Evolutionary conservation across 768 basidiomycete genomes (phyloP).

Genomic region (Jaapia argillacea): DNA sequence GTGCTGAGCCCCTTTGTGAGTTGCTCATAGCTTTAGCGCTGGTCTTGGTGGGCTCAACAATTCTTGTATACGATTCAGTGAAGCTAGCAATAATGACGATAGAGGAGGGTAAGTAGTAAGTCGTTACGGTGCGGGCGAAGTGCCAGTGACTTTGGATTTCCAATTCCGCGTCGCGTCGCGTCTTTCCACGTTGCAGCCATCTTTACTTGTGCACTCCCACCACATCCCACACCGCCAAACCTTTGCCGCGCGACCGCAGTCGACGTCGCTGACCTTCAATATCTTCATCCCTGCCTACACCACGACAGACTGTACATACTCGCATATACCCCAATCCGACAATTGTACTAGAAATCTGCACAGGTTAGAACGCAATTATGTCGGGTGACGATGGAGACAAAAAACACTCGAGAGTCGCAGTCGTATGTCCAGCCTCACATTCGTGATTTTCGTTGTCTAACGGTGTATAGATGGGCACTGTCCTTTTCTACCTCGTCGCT

Average conservation of each 20-base stretch:
- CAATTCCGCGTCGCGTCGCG: constrained; percentile 13
- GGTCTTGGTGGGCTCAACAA: too few species aligned
- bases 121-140: too few species aligned
- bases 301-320: background rate
- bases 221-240: background rate
- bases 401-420: constrained; percentile 19
- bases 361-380: too few species aligned
- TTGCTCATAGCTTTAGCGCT: too few species aligned
- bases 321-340: background rate
- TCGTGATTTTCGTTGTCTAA: constrained; percentile 4
- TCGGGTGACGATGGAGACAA: constrained; percentile 7
- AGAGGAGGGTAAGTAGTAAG: too few species aligned
- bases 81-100: too few species aligned
- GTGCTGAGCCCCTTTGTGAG: too few species aligned
- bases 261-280: background rate
- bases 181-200: background rate
- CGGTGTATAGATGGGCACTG: constrained; percentile 52
- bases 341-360: background rate
- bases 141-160: background rate
- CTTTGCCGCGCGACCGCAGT: background rate
- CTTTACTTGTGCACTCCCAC: background rate
- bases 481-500: constrained; percentile 82
- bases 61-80: too few species aligned
- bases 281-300: too few species aligned
- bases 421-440: constrained; percentile 15